Base-by-base conservation (phyloP, 768 basidiomycete species). In the Trametes gibbosa region DNA sequence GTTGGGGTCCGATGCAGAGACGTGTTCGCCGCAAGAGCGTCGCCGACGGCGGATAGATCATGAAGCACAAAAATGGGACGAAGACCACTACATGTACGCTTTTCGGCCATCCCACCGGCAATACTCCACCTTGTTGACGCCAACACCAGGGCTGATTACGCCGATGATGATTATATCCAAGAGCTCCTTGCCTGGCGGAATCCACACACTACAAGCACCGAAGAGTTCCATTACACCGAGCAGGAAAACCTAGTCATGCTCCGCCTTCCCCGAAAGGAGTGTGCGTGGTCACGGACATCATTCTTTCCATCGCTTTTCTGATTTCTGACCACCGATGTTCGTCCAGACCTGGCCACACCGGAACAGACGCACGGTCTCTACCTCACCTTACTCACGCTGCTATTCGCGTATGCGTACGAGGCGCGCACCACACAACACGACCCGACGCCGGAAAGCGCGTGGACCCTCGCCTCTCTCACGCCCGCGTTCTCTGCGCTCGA, bases 401-500 rank as follows among this genome's bases (percentile, higher is more conserved):
- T 95, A 19, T 92, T 92, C 73, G 79, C 90, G n/a, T 86, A 87
- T 67, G 81, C 84, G 5, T 95, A 95, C 69, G 92, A 95, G 61
- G 78, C 81, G 50, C 85, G 91, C 40, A 90, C 87, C 5, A 90
- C 85, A 0, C 84, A 87, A 61, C 77, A 79, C 48, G 92, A 95
- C 60, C 84, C 90, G n/a, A 92, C 89, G 2, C 81, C 90, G 7
- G 92, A 95, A 72, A 93, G 92, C 69, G 87, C 89, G 14, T 95
- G 92, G 92, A 95, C 92, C 2, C 79, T 95, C 53, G 80, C 84
- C 63, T 78, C 74, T 29, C 78, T 95, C 50, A 83, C 82, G 13
- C 86, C 92, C 47, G 83, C 84, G 2, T 91, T 95, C 72, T 84
- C 92, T n/a, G 87, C 92, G 0, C 83, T 95, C 29, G 89, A 92